Evolutionary conservation across 176 grass and related monocot species (phyloP), one percentile per base, ranked within the genome.

Genomic region (Coix lacrymajobi): DNA sequence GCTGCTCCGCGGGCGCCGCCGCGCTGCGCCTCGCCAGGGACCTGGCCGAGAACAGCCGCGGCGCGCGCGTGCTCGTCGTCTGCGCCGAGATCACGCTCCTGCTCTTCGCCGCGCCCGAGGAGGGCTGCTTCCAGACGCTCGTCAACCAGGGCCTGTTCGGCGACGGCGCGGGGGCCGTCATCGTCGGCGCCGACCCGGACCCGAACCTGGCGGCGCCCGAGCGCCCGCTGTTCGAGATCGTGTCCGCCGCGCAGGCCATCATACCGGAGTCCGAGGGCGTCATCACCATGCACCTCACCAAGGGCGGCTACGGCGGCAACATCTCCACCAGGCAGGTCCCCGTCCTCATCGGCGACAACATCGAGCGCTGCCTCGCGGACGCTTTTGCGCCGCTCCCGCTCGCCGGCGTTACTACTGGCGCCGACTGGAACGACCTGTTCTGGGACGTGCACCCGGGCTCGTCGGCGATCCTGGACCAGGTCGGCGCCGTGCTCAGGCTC

Each of bases 21-120:
- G 76, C 84, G 13, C 43, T 96, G 29, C 90, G 88, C 58, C 14
- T 93, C 4, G 93, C 93, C 25, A 93, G 91, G 77, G 93, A 96
- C 62, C 41, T 93, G 0, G 88, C 93, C 1, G 93, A 96, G 88
- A 93, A 93, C 66, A 87, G 89, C 62, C 71, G 54, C 9, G 86
- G 83, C 19, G 88, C 86, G 34, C 86, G 90, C n/a, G 76, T 96
- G 26, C 90, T 96, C 19, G 77, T 93, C 3, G 62, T 87, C 0
- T 88, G 72, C 24, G 87, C 88, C 0, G 93, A 96, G 77, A 60
- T 86, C 72, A 89, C 82, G 24, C 1, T 75, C 62, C 75, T 92
- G 33, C 36, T 85, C 11, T 92, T 96, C 25, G 44, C 33, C 34
- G 83, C 70, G 0, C 90, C 90, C 19, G 52, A 78, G 20, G 71